phyloP scores from a whole-genome alignment of 2,329 filamentous ascomycete genomes.

The Xylaria sp. region DNA sequence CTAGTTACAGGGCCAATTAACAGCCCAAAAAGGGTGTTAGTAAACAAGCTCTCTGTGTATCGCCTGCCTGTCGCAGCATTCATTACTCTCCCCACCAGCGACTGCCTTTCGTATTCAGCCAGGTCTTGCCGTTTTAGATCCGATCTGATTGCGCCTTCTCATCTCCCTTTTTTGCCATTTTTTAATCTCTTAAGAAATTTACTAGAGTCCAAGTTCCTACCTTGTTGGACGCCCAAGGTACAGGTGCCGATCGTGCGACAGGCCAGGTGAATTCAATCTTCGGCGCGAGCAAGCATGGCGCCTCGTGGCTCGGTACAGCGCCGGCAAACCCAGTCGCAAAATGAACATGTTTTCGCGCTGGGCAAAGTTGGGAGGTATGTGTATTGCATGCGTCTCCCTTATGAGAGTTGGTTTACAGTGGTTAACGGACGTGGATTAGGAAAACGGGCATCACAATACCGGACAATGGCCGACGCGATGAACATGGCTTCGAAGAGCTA shows the following conservation, averaged over 20 bases:
- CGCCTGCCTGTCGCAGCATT: conserved; percentile 4
- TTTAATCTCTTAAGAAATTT: not conserved
- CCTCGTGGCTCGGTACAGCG: conserved; percentile 52
- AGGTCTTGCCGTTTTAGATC: conserved; percentile 16
- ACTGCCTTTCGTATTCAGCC: not conserved
- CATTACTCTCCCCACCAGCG: conserved; percentile 28
- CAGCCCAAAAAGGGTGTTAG: conserved; percentile 32
- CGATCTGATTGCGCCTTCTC: not conserved
- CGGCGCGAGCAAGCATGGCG: conserved; percentile 50
- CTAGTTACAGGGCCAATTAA: conserved; percentile 38
- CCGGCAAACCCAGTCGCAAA: conserved; percentile 55
- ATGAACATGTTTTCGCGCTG: conserved; percentile 62
- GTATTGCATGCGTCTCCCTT: not conserved
- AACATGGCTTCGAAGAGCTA: conserved; percentile 90
- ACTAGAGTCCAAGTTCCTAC: too few relatives aligned
- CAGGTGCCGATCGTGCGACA: conserved; percentile 3
- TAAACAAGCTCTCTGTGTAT: conserved; percentile 25
- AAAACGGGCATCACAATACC: conserved; percentile 89
- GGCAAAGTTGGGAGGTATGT: conserved; percentile 62
- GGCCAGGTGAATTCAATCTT: not conserved
- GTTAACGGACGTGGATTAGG: conserved; percentile 58
- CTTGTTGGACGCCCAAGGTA: not conserved
- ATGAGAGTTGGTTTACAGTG: not conserved
- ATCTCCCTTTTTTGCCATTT: not conserved
- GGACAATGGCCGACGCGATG: conserved; percentile 84